Evolutionary conservation across 306 rosid species (phyloP), one percentile per base, ranked within the genome.

Genomic region (Cucumis sativus): DNA sequence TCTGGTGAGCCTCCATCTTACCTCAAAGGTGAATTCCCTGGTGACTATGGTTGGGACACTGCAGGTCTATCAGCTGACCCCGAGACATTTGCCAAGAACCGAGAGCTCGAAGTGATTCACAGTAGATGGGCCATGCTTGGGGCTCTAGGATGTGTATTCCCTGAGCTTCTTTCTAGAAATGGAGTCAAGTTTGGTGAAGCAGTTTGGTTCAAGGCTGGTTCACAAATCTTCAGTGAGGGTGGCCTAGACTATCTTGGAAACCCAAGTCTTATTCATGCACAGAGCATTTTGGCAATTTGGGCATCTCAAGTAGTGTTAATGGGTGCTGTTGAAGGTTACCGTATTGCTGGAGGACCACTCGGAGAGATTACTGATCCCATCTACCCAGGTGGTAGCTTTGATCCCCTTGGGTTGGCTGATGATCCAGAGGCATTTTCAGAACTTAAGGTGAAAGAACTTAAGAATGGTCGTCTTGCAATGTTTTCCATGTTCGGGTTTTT

Each of bases 391-490:
- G 80, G 87, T 37, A 80, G 86, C 84, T 84, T 84, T 66, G 86
- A 80, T 58, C 84, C 80, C 20, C 78, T 84, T 58, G 79, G 83
- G 23, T 66, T 81, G 67, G 87, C 82, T 15, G 87, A 74, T 52
- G 87, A 84, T 77, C 84, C 84, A 3, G 84, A 84, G 57, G 84
- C 80, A 75, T 84, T 84, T 84, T 76, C 87, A 16, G 82, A 81
- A 78, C 84, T 81, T 23, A 84, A 84, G 80, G 84, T 78, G 62
- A 84, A 81, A 69, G 84, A 84, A 78, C 67, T 84, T 10, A 78
- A 84, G 80, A 81, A 84, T 17, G 87, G 81, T 12, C 61, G 79
- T 6, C 83, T 84, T 8, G 85, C 85, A 74, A 79, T 78, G 87
- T 84, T 84, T 68, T 84, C 84, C 30, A 82, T 75, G 81, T 82